phyloP scores from a whole-genome alignment of 2,329 filamentous ascomycete species.

The Chrysosporium keratinophilum region DNA sequence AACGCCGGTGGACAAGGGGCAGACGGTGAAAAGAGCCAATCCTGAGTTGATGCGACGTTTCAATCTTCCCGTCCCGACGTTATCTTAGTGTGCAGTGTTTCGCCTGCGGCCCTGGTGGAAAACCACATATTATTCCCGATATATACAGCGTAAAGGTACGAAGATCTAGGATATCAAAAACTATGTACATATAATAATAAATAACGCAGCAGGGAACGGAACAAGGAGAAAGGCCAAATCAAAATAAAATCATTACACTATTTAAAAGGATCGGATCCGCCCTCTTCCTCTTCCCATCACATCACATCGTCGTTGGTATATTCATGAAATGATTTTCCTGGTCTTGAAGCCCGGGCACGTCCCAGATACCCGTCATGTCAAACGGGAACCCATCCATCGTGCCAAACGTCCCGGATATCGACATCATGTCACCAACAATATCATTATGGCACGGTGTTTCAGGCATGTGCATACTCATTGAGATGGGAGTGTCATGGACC shows the following conservation, averaged over 20 bases:
- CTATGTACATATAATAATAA: too few species aligned
- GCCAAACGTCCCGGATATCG: conserved; percentile 36
- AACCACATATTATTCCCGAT: neutral
- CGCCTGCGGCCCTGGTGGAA: neutral
- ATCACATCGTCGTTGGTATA: conserved; percentile 7
- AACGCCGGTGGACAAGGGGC: too few species aligned
- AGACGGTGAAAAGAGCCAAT: too few species aligned
- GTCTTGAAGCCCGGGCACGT: conserved; percentile 29
- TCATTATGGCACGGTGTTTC: conserved; percentile 38
- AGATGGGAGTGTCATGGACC: conserved; percentile 15
- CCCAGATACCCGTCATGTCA: conserved; percentile 40
- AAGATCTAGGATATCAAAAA: too few species aligned
- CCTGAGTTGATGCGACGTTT: too few species aligned
- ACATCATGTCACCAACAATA: conserved; percentile 40
- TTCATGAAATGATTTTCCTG: conserved; percentile 14
- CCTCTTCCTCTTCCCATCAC: neutral
- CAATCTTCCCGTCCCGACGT: neutral
- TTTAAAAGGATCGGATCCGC: neutral
- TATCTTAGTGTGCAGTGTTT: neutral
- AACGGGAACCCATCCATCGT: conserved; percentile 39
- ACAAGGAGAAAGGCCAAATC: neutral
- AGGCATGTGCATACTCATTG: conserved; percentile 32
- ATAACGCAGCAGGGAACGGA: neutral
- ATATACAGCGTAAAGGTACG: too few species aligned
- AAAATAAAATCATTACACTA: neutral